Conservation (phyloP, 1,284 basidiomycete genomes). For the Wallemia hederae region DNA sequence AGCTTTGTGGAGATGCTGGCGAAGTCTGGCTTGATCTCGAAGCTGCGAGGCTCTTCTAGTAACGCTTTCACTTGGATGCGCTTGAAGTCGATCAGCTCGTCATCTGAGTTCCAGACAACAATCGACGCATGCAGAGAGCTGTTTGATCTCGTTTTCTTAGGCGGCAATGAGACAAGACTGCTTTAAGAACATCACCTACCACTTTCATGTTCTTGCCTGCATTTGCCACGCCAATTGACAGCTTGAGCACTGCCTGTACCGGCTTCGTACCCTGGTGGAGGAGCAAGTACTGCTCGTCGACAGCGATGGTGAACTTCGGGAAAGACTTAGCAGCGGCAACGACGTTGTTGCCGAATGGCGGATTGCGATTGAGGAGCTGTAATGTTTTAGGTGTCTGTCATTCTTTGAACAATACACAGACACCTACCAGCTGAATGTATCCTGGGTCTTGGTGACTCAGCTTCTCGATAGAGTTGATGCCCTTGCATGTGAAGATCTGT, state of each 20-base stretch:
- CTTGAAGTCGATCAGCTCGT: background rate
- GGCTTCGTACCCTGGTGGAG: background rate
- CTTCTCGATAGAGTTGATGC: background rate
- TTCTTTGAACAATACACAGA: background rate
- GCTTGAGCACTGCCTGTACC: background rate
- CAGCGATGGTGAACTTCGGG: background rate
- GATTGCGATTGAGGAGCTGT: background rate
- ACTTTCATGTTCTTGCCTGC: background rate
- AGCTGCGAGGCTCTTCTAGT: background rate
- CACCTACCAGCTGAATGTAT: background rate
- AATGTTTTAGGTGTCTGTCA: background rate
- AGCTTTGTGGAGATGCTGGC: background rate
- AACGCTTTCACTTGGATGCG: background rate
- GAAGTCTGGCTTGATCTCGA: background rate
- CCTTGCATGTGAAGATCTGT: background rate
- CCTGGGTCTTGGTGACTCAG: background rate
- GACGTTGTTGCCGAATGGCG: background rate
- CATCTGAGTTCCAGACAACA: background rate
- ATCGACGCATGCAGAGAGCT: background rate
- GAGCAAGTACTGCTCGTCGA: background rate
- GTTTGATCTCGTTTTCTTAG: background rate
- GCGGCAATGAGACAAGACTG: background rate
- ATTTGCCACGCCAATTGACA: background rate
- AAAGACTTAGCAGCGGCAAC: background rate
- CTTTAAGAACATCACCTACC: background rate